phyloP scores from a whole-genome alignment of 148 eudicot genomes.

The Vaccinium myrtillus region DNA sequence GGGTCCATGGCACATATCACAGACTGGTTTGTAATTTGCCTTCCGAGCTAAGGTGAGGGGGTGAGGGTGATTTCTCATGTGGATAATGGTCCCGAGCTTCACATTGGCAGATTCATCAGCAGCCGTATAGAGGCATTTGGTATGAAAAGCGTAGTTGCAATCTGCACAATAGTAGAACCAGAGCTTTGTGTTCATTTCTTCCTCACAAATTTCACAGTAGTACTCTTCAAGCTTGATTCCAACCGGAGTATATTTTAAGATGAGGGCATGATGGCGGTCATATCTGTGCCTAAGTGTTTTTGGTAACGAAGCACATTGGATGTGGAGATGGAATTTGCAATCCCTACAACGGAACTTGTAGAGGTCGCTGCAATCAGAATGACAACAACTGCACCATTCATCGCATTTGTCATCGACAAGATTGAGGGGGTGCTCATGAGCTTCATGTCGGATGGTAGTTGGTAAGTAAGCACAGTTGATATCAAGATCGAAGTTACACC shows the following conservation, averaged over 20 bases:
- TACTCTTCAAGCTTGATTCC: not conserved
- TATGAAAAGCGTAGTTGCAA: not conserved
- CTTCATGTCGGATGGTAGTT: not conserved
- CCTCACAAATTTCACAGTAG: constrained; percentile 4
- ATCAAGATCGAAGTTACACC: not conserved
- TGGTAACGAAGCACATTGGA: not conserved
- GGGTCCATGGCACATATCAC: too few species aligned
- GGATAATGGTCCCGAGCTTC: not conserved
- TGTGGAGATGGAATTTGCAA: not conserved
- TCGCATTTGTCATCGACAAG: not conserved
- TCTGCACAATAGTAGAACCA: constrained; percentile 11
- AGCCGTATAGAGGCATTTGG: not conserved
- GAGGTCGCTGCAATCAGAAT: too few species aligned
- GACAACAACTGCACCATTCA: not conserved
- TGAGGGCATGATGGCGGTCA: not conserved
- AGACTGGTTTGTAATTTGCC: not conserved
- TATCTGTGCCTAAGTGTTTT: not conserved
- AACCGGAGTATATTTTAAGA: not conserved
- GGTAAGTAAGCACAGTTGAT: constrained; percentile 2
- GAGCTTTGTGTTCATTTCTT: not conserved
- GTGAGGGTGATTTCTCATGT: not conserved
- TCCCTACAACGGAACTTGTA: not conserved
- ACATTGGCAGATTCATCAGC: not conserved
- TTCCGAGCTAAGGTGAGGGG: not conserved
- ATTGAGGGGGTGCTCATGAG: not conserved